Evolutionary conservation across 768 basidiomycete genomes (phyloP).

Genomic region (Panellus pusillus): DNA sequence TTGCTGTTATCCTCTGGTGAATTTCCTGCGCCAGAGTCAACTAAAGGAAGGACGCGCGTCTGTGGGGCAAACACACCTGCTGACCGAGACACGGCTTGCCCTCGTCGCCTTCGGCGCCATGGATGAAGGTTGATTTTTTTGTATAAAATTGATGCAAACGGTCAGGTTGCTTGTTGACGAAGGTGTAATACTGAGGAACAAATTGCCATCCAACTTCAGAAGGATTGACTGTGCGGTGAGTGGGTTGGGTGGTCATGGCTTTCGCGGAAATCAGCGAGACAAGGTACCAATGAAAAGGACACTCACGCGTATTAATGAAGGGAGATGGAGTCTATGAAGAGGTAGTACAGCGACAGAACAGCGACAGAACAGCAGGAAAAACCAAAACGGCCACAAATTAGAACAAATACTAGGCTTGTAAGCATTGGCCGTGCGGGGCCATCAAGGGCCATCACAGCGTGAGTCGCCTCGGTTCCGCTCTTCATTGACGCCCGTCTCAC

Average conservation of each 20-base stretch:
- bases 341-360: slow-evolving; percentile 8
- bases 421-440: too few species aligned
- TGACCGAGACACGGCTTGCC: slow-evolving; percentile 87
- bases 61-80: slow-evolving; percentile 56
- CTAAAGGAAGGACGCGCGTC: slow-evolving; percentile 11
- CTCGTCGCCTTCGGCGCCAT: slow-evolving; percentile 97
- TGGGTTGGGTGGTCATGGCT: slow-evolving; percentile 36
- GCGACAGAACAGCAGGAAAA: slow-evolving; percentile 5
- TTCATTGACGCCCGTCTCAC: too few species aligned
- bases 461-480: too few species aligned
- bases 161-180: slow-evolving; percentile 96
- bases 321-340: slow-evolving; percentile 15
- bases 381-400: neutral
- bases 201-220: slow-evolving; percentile 99
- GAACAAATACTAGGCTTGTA: too few species aligned
- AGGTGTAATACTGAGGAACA: slow-evolving; percentile 98
- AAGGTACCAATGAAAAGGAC: neutral
- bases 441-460: too few species aligned
- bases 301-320: slow-evolving; percentile 10
- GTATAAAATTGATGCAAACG: slow-evolving; percentile 99
- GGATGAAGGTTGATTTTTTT: slow-evolving; percentile 95
- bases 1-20: slow-evolving; percentile 91
- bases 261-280: neutral
- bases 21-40: slow-evolving; percentile 69
- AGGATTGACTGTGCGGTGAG: slow-evolving; percentile 72